Evolutionary conservation across 768 basidiomycete species (phyloP).

Genomic region (Pleurotus tuoliensis): DNA sequence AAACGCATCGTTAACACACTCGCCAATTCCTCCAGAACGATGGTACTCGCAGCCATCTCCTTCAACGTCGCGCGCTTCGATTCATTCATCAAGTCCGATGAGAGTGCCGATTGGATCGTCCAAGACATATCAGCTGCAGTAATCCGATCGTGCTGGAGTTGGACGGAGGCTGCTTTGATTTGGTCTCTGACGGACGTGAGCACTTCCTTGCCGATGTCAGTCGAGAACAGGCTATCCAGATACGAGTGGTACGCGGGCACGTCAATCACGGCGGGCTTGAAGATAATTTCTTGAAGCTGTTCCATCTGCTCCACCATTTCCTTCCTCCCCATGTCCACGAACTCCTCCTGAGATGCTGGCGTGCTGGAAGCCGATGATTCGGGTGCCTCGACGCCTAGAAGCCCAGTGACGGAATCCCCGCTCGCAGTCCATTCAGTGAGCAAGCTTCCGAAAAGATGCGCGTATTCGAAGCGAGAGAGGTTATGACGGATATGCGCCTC

Average conservation of each 20-base stretch:
- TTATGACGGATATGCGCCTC: conserved; percentile 36
- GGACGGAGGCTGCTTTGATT: conserved; percentile 22
- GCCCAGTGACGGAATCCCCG: conserved; percentile 31
- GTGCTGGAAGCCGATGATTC: conserved; percentile 5
- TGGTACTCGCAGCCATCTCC: conserved; percentile 36
- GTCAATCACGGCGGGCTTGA: conserved; percentile 32
- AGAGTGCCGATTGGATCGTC: conserved; percentile 32
- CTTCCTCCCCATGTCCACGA: conserved; percentile 33
- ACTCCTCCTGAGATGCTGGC: conserved; percentile 13
- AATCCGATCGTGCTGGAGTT: conserved; percentile 22
- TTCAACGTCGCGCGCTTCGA: conserved; percentile 35
- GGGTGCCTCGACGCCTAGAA: conserved; percentile 10
- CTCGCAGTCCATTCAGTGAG: conserved; percentile 42
- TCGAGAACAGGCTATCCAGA: conserved; percentile 33
- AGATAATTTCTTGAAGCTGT: conserved; percentile 35
- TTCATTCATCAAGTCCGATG: conserved; percentile 34
- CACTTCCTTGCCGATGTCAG: conserved; percentile 24
- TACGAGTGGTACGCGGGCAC: conserved; percentile 26
- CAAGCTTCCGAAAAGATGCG: conserved; percentile 36
- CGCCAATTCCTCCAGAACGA: conserved; percentile 35
- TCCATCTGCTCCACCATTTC: conserved; percentile 40
- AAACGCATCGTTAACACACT: conserved; percentile 45
- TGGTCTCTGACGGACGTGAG: conserved; percentile 26
- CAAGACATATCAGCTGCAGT: conserved; percentile 20
- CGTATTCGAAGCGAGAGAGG: conserved; percentile 34